Evolutionary conservation across 768 basidiomycete genomes (phyloP).

Genomic region (Kwoniella sp.): DNA sequence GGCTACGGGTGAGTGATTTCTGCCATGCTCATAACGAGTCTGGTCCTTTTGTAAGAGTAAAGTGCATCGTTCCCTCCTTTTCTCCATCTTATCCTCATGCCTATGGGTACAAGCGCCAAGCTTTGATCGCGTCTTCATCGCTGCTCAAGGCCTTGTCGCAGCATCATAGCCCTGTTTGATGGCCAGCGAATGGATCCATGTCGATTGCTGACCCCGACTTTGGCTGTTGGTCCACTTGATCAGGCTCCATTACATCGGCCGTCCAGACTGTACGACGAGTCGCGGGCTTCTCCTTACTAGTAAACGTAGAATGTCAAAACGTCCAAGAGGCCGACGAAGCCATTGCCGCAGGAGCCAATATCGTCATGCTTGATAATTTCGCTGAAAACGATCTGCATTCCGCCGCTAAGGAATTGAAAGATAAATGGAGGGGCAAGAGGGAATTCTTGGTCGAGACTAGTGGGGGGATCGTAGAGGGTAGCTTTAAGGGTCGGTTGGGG

Average conservation of each 20-base stretch:
- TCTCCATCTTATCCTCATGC: no score
- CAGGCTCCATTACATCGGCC: slow-evolving; percentile 85
- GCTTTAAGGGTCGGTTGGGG: slow-evolving; percentile 76
- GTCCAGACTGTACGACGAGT: slow-evolving; percentile 81
- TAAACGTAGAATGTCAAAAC: slow-evolving; percentile 90
- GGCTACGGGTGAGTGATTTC: slow-evolving; percentile 71
- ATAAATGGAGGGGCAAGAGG: slow-evolving; percentile 74
- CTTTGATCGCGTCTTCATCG: no score
- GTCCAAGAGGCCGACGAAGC: slow-evolving; percentile 93
- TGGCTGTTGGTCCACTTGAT: no score
- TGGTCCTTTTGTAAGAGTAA: no score
- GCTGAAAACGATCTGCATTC: slow-evolving; percentile 70
- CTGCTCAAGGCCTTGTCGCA: no score
- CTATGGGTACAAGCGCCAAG: no score
- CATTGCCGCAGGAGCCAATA: slow-evolving; percentile 91
- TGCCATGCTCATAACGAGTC: background rate
- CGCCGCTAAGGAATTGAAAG: slow-evolving; percentile 71
- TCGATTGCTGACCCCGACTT: no score
- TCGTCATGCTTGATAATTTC: slow-evolving; percentile 94
- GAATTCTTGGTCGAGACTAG: slow-evolving; percentile 88
- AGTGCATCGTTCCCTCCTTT: no score
- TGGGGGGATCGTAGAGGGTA: slow-evolving; percentile 88
- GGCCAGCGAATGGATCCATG: no score
- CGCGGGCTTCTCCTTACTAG: slow-evolving; percentile 84
- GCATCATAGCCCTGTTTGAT: no score